Percentiles rank a stretch among this genome's conserved stretches.
These are phyloP conservation scores for Haematococcus sp. DNA, from an alignment of 139 green algal genomes.

Conservation along the genomic window DNA sequence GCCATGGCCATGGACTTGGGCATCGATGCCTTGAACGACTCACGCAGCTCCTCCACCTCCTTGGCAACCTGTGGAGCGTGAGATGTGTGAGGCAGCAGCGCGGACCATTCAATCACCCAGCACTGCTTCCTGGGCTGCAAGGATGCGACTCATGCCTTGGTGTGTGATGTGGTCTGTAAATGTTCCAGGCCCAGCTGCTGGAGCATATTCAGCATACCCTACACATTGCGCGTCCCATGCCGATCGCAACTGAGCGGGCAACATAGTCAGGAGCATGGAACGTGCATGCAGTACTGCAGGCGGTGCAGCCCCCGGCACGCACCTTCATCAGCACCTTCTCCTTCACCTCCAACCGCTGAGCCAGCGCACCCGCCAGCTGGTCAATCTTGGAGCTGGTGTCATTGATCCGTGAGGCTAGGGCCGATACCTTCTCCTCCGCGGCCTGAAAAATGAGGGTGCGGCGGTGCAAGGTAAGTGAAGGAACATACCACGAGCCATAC, in stretches of 20 bases:
- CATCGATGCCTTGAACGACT: no score
- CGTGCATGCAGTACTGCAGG: neutral
- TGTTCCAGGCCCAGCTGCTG: no score
- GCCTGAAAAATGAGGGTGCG: neutral
- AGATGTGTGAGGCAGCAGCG: no score
- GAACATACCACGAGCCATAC: neutral
- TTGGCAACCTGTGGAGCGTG: neutral
- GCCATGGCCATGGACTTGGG: no score
- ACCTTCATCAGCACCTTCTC: conserved; percentile 7
- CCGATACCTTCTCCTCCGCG: neutral
- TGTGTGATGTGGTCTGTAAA: no score
- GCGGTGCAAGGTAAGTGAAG: neutral
- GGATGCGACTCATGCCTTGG: neutral
- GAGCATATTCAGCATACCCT: neutral
- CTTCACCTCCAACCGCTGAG: neutral
- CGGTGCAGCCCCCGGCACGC: no score
- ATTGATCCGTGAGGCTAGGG: neutral
- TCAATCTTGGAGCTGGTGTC: neutral
- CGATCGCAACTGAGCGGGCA: neutral
- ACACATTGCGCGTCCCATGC: neutral
- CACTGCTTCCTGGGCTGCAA: neutral
- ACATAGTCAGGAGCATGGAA: neutral
- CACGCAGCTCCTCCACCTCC: neutral
- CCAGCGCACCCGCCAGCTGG: neutral
- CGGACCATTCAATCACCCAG: no score